A percentile compares a stretch with the other conserved stretches of the same genome.
Evolutionary conservation across 805 yeast genomes (phyloP).

Genomic region (Metschnikowia corniflorae): DNA sequence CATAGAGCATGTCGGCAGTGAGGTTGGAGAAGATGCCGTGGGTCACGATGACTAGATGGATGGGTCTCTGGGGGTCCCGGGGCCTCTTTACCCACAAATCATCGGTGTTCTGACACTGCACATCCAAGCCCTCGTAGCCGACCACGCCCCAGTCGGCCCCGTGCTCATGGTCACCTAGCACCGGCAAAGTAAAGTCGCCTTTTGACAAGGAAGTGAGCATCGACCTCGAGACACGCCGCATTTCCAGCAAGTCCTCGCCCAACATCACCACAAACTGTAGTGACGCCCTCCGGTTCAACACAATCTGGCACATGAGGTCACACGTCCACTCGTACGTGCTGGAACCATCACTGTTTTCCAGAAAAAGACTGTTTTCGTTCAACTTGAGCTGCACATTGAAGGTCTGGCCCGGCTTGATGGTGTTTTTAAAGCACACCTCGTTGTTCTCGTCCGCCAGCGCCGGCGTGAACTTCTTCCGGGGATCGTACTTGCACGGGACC

Average conservation of each 20-base stretch:
- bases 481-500: conserved; percentile 34
- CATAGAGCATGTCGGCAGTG: conserved; percentile 43
- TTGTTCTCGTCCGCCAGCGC: conserved; percentile 18
- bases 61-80: conserved; percentile 25
- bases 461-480: conserved; percentile 23
- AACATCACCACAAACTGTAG: conserved; percentile 35
- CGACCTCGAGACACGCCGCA: conserved; percentile 33
- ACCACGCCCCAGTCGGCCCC: conserved; percentile 13
- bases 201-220: conserved; percentile 12
- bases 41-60: conserved; percentile 40
- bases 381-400: conserved; percentile 54
- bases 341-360: conserved; percentile 14
- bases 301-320: conserved; percentile 41
- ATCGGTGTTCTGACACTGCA: conserved; percentile 24
- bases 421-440: conserved; percentile 37
- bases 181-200: conserved; percentile 15
- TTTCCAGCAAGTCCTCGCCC: conserved; percentile 31
- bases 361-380: conserved; percentile 40
- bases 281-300: conserved; percentile 29
- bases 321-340: conserved; percentile 33
- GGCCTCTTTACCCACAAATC: conserved; percentile 32
- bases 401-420: conserved; percentile 66
- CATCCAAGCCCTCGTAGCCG: conserved; percentile 18
- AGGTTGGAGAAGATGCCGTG: conserved; percentile 44
- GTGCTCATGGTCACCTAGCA: conserved; percentile 9